phyloP scores from a whole-genome alignment of 805 yeast genomes.

The Starmerella cellae region DNA sequence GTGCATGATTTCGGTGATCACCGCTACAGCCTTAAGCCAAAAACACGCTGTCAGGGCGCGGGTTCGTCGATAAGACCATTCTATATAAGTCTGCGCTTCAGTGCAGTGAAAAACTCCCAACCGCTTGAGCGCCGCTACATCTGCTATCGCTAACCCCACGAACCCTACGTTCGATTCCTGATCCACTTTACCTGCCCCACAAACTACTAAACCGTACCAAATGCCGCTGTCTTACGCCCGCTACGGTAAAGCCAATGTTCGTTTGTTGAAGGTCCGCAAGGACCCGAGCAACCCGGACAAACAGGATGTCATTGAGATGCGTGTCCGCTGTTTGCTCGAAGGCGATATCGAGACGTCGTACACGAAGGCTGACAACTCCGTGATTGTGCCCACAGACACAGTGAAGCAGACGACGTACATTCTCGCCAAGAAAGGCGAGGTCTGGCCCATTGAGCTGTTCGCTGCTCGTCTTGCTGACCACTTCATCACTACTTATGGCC shows the following conservation, averaged over 20 bases:
- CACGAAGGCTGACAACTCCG: conserved; percentile 75
- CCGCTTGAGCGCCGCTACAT: too few species aligned
- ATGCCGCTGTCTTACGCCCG: conserved; percentile 21
- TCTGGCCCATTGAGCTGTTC: conserved; percentile 83
- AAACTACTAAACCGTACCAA: too few species aligned
- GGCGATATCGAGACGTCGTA: conserved; percentile 73
- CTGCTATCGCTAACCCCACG: too few species aligned
- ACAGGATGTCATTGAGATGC: conserved; percentile 78
- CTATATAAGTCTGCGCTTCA: too few species aligned
- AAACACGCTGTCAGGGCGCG: too few species aligned
- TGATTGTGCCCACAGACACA: conserved; percentile 90
- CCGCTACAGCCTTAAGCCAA: background rate
- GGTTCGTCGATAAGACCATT: too few species aligned
- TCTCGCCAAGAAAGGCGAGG: conserved; percentile 69
- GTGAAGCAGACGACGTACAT: conserved; percentile 78
- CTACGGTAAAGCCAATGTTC: conserved; percentile 89
- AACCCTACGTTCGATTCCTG: too few species aligned
- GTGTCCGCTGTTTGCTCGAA: conserved; percentile 57
- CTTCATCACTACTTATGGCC: conserved; percentile 62
- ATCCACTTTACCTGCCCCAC: too few species aligned
- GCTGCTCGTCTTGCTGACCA: conserved; percentile 77
- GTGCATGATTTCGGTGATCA: background rate
- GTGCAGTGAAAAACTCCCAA: too few species aligned
- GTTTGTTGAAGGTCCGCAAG: conserved; percentile 76
- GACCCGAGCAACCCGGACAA: conserved; percentile 56